These are phyloP conservation scores for Cystobasidium sp. DNA, from an alignment of 1,284 basidiomycete genomes.

Conservation along the genomic window DNA sequence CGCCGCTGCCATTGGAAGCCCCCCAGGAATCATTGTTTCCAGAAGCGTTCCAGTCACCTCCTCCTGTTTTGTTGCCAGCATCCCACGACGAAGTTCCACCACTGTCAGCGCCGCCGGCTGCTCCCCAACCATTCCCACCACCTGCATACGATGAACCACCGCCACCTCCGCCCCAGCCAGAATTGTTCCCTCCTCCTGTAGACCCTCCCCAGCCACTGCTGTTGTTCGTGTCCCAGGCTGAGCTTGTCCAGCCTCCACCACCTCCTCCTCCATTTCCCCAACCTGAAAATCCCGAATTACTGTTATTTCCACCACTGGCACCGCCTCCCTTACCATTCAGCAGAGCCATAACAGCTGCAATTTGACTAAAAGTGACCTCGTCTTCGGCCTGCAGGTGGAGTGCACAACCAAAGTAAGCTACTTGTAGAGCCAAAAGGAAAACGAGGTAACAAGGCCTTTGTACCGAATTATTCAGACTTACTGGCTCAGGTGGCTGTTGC, in stretches of 20 bases:
- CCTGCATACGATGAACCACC: not conserved
- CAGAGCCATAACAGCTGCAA: slow-evolving; percentile 28
- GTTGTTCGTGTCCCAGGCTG: not conserved
- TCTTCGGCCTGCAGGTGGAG: slow-evolving; percentile 2
- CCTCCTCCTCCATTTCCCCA: not conserved
- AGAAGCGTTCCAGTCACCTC: not conserved
- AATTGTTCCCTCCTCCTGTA: slow-evolving; percentile 8
- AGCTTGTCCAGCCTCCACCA: not conserved
- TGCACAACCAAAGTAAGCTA: not conserved
- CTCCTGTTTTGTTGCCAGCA: not conserved
- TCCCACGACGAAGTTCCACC: not conserved
- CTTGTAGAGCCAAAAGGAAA: not conserved
- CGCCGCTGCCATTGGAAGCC: not conserved
- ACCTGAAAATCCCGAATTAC: not conserved
- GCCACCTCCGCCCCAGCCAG: not conserved
- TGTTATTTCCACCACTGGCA: not conserved
- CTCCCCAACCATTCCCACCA: not conserved
- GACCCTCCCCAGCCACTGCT: slow-evolving; percentile 4
- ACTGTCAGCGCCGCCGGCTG: not conserved
- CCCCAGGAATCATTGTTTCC: slow-evolving; percentile 8
- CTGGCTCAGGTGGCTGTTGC: slow-evolving; percentile 18
- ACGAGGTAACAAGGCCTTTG: not conserved
- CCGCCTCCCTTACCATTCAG: not conserved
- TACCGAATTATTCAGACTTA: not conserved
- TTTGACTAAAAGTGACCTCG: slow-evolving; percentile 27